phyloP scores from a whole-genome alignment of 2,329 filamentous ascomycete species.

The Neopestalotiopsis rosae region DNA sequence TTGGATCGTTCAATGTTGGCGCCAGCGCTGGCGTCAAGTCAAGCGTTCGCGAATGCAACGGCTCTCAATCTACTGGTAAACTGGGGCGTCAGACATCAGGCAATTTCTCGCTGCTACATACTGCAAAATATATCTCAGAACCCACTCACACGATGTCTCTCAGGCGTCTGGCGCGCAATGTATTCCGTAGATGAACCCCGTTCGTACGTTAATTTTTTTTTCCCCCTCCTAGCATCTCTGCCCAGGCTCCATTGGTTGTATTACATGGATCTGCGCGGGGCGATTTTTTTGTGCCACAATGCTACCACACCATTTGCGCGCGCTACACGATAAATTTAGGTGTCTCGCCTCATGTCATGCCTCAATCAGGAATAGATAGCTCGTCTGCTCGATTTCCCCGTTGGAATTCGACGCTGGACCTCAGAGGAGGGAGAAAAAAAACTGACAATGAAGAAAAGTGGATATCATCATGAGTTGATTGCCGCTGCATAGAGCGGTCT shows the following conservation, averaged over 20 bases:
- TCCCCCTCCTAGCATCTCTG: neutral
- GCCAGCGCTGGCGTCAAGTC: neutral
- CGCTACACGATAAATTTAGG: neutral
- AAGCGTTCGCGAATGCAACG: neutral
- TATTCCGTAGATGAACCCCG: neutral
- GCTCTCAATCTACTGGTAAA: constrained; percentile 1
- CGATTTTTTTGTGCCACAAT: neutral
- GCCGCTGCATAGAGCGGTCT: neutral
- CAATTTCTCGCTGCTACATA: neutral
- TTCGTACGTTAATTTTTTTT: too few species aligned
- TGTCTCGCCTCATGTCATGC: neutral
- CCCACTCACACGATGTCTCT: neutral
- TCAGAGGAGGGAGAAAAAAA: neutral
- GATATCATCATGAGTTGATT: neutral
- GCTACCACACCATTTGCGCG: neutral
- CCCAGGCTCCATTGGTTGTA: neutral
- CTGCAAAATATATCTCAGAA: neutral
- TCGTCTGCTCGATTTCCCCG: neutral
- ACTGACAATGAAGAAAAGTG: neutral
- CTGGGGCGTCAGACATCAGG: neutral
- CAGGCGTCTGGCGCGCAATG: neutral
- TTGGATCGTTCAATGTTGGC: neutral
- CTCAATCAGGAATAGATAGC: neutral
- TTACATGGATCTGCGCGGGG: neutral
- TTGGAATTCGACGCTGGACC: neutral